phyloP scores from a whole-genome alignment of 2,329 filamentous ascomycete genomes.

The Zymoseptoria pseudotritici region DNA sequence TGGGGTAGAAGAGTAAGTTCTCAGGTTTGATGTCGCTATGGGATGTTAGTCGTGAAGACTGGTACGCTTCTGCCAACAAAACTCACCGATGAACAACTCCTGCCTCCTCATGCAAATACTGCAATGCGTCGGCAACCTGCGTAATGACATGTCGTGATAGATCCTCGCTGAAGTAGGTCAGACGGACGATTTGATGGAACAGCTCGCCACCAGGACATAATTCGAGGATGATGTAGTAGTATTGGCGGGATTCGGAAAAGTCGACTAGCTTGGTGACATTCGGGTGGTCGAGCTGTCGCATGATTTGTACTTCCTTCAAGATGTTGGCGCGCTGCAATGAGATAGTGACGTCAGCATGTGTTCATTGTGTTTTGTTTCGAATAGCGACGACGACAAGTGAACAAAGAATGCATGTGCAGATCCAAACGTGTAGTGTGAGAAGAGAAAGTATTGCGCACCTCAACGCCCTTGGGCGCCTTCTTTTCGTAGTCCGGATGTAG shows the following conservation, averaged over 20 bases:
- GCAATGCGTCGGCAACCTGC: constrained; percentile 88
- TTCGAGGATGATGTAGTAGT: constrained; percentile 96
- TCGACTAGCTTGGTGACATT: constrained; percentile 93
- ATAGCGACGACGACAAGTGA: constrained; percentile 7
- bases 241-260: constrained; percentile 87
- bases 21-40: constrained; percentile 93
- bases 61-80: neutral
- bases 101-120: constrained; percentile 88
- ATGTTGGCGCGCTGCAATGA: constrained; percentile 85
- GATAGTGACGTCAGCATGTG: constrained; percentile 36
- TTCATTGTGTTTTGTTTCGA: constrained; percentile 1
- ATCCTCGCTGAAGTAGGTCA: constrained; percentile 97
- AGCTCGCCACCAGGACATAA: constrained; percentile 91
- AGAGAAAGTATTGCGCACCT: constrained; percentile 61
- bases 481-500: constrained; percentile 94
- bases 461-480: constrained; percentile 78
- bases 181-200: constrained; percentile 95
- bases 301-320: constrained; percentile 96
- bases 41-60: constrained; percentile 28
- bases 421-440: constrained; percentile 9
- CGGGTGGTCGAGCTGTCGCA: constrained; percentile 92
- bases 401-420: constrained; percentile 1
- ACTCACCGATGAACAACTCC: constrained; percentile 93
- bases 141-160: constrained; percentile 88
- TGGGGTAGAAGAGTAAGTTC: constrained; percentile 88